These are phyloP conservation scores for Gryganskiella cystojenkinii DNA, from an alignment of 192 early-diverging fungal species.

Conservation along the genomic window DNA sequence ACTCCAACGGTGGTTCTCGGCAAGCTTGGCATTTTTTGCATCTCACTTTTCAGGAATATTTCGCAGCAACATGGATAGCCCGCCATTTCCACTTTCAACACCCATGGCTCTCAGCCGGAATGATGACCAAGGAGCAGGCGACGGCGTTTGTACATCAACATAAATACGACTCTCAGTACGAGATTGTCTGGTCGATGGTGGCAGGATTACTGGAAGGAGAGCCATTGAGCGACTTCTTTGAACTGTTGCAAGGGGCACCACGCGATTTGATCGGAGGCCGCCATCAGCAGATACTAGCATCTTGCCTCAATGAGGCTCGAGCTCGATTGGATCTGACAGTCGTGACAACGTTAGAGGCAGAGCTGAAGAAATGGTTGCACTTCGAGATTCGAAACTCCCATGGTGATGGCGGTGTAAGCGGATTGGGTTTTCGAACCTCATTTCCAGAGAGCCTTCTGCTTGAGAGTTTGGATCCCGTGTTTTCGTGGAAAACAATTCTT, in stretches of 20 bases:
- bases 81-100: background rate
- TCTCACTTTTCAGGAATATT: constrained; percentile 19
- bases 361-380: constrained; percentile 1
- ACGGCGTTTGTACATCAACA: constrained; percentile 6
- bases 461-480: background rate
- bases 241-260: constrained; percentile 3
- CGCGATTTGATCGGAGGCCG: constrained; percentile 18
- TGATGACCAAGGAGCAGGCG: constrained; percentile 5
- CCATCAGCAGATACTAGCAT: constrained; percentile 12
- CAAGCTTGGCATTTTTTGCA: constrained; percentile 14
- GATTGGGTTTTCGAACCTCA: background rate
- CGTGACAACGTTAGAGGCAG: background rate
- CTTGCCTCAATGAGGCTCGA: constrained; percentile 14
- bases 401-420: background rate
- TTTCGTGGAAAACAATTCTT: background rate
- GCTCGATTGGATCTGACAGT: background rate
- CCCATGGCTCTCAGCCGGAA: constrained; percentile 3
- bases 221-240: background rate
- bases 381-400: constrained; percentile 1
- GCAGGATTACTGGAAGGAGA: constrained; percentile 10
- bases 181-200: constrained; percentile 43
- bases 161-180: constrained; percentile 20
- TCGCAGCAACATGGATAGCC: constrained; percentile 12
- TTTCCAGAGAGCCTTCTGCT: constrained; percentile 5
- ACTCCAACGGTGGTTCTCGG: background rate